Conservation (phyloP, 208 protist species). For the Naegleria lovaniensis region DNA sequence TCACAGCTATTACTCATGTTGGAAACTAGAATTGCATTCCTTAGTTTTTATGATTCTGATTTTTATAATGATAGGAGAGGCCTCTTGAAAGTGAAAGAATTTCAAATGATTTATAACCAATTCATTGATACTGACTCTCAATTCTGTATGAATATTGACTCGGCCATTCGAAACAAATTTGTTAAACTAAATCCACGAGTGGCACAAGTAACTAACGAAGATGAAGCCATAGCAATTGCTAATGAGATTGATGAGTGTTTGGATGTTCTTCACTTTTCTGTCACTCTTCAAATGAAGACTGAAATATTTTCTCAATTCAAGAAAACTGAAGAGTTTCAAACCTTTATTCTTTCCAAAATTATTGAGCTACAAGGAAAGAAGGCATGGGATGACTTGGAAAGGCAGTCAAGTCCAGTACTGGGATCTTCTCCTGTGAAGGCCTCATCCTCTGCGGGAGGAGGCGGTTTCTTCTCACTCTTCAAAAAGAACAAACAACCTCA, state of each 20-base stretch:
- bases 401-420: neutral
- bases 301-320: neutral
- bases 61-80: neutral
- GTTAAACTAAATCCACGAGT: neutral
- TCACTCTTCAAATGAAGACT: neutral
- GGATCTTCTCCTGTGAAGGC: neutral
- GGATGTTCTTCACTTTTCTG: neutral
- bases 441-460: no score
- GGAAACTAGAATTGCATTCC: neutral
- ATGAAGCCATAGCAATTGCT: neutral
- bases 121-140: neutral
- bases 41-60: neutral
- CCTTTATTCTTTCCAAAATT: neutral
- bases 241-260: neutral
- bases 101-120: neutral
- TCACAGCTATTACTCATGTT: neutral
- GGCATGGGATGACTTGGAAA: neutral
- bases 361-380: neutral
- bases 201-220: neutral
- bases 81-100: neutral
- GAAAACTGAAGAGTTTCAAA: neutral
- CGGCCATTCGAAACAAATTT: neutral
- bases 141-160: neutral
- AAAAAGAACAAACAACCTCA: neutral
- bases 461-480: neutral